These are phyloP conservation scores for Arachis monticola DNA, from an alignment of 331 rosid species.

Conservation along the genomic window DNA sequence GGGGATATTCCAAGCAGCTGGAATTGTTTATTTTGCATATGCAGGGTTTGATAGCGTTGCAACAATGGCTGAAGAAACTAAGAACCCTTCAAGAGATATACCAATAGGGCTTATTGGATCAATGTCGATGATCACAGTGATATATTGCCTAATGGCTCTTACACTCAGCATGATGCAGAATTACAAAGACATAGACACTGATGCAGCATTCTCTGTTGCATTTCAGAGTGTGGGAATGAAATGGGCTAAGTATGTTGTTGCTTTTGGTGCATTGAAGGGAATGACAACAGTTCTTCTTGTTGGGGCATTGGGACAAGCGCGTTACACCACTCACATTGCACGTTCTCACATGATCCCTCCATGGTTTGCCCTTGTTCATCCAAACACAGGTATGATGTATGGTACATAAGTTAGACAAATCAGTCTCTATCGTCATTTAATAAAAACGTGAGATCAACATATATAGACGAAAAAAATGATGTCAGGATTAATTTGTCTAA, in stretches of 20 bases:
- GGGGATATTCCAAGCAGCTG: slow-evolving; percentile 79
- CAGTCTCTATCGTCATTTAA: too few species aligned
- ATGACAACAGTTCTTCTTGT: slow-evolving; percentile 81
- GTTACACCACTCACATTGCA: slow-evolving; percentile 74
- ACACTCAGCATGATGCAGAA: slow-evolving; percentile 80
- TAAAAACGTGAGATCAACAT: too few species aligned
- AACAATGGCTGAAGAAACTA: slow-evolving; percentile 85
- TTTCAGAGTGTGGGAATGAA: slow-evolving; percentile 73
- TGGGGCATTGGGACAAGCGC: slow-evolving; percentile 59
- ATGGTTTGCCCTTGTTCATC: slow-evolving; percentile 81
- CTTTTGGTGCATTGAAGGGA: slow-evolving; percentile 76
- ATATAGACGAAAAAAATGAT: too few species aligned
- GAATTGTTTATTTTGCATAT: slow-evolving; percentile 74
- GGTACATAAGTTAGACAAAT: too few species aligned
- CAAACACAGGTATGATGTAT: slow-evolving; percentile 45
- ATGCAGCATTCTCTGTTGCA: slow-evolving; percentile 69
- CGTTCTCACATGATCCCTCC: slow-evolving; percentile 83
- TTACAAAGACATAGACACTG: slow-evolving; percentile 59
- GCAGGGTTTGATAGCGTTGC: slow-evolving; percentile 69
- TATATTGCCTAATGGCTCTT: slow-evolving; percentile 81
- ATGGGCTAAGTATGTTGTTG: slow-evolving; percentile 79
- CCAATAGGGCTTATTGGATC: slow-evolving; percentile 70
- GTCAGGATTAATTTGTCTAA: too few species aligned
- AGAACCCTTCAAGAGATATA: slow-evolving; percentile 72
- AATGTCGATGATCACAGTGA: slow-evolving; percentile 66